A percentile compares a stretch with the other conserved stretches of the same genome.
Evolutionary conservation across 2,329 filamentous ascomycete genomes (phyloP).

Genomic region (Proliferodiscus dingleyae): DNA sequence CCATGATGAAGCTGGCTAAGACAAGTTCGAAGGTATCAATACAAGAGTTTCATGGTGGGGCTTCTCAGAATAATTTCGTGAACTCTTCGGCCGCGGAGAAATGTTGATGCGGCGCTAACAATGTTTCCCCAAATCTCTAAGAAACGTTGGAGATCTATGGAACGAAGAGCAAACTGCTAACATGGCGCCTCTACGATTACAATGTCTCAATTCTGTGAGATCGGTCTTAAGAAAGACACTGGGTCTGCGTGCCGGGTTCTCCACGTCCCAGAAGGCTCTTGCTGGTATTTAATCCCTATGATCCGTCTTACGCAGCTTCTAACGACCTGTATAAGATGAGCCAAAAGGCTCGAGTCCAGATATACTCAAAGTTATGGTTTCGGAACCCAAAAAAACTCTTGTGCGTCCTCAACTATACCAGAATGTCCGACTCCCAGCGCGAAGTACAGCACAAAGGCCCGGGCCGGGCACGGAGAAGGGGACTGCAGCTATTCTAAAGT

Average conservation of each 20-base stretch:
- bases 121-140: constrained; percentile 6
- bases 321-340: constrained; percentile 9
- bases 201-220: constrained; percentile 26
- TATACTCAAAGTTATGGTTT: too few relatives aligned
- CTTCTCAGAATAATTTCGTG: constrained; percentile 17
- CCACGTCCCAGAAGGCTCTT: constrained; percentile 19
- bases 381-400: too few relatives aligned
- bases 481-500: too few relatives aligned
- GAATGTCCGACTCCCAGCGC: background rate
- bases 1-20: constrained; percentile 52
- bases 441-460: background rate
- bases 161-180: background rate
- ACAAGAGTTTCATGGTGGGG: constrained; percentile 8
- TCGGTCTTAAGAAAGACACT: constrained; percentile 9
- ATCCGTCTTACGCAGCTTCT: background rate
- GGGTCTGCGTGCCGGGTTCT: constrained; percentile 20
- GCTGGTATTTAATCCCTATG: constrained; percentile 20
- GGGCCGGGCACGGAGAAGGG: background rate
- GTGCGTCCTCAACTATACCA: too few relatives aligned
- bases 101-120: constrained; percentile 15
- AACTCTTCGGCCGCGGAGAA: constrained; percentile 12
- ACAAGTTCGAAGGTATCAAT: background rate
- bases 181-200: constrained; percentile 28
- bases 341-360: constrained; percentile 1
- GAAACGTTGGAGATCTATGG: constrained; percentile 1